Base-by-base conservation (phyloP, 208 protist genomes). In the Strigomonas galati region DNA sequence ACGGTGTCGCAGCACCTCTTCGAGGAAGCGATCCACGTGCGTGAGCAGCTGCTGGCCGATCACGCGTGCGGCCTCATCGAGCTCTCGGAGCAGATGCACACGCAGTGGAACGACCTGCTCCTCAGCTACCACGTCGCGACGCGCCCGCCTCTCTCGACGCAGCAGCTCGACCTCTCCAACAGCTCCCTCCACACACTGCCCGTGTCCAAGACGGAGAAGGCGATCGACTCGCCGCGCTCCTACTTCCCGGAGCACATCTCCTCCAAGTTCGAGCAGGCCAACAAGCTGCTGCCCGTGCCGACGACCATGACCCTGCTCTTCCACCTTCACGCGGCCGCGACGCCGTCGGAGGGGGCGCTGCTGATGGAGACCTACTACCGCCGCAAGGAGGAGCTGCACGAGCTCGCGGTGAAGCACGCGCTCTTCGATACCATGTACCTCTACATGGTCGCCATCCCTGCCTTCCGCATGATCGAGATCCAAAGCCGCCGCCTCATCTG, bases 341-440 rank as follows among this genome's bases (percentile, higher is more conserved):
- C 31, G 31, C 10, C 37, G 32, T 1, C 17, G 5, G 58, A 53
- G 5, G 58, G 21, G n/a, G 1, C 21, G 35, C 0, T 24, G 43
- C 52, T 79, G 7, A n/a, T 63, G 35, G 65, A 56, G 14, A 44
- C 32, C 0, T 79, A 79, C 58, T 81, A 78, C 49, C 28, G 52
- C 27, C 55, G 65, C 30, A 63, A 78, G 32, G 57, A 77, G 4
- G 46, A 69, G 60, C 48, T 73, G 46, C 74, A 91, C 65, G 14
- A 69, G 26, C 67, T 60, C 24, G 55, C 60, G 46, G 51, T 85
- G 30, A 57, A 75, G 30, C 72, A 87, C 67, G 30, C 70, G n/a
- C 21, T 69, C 23, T 93, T 89, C 65, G 72, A 89, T 53, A 23
- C 63, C 14, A 51, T 79, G n/a, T 91, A 93, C 69, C 48, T 60